Percentiles rank a stretch among this genome's conserved stretches.
phyloP scores from a whole-genome alignment of 345 rosid species.

The Geranium brycei region DNA sequence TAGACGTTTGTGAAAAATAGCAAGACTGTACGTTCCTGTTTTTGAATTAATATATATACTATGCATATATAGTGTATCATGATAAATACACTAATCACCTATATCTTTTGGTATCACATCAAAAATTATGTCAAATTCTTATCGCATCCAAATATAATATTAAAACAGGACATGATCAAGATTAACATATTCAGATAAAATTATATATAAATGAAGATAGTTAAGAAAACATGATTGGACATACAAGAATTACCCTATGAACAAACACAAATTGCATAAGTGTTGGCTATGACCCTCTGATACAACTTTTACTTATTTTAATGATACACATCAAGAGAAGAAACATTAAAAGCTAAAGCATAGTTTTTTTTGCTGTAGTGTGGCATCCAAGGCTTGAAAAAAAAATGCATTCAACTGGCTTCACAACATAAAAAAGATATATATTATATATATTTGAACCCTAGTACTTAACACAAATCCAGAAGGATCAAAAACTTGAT shows the following conservation, averaged over 20 bases:
- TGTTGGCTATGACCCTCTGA: neutral
- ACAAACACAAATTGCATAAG: neutral
- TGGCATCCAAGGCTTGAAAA: conserved; percentile 25
- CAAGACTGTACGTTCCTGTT: no score
- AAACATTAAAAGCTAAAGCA: neutral
- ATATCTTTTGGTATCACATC: no score
- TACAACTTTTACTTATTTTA: neutral
- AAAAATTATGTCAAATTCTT: no score
- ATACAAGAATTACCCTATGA: neutral
- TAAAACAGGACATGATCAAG: no score
- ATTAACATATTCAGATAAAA: no score
- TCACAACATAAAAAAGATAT: neutral
- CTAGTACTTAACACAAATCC: conserved; percentile 8
- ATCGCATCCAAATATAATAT: no score
- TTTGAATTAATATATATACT: no score
- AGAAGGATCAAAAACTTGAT: conserved; percentile 12
- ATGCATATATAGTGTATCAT: no score
- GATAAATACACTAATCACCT: no score
- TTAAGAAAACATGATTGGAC: no score
- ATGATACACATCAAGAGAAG: neutral
- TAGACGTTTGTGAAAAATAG: no score
- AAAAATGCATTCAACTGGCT: neutral
- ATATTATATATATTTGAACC: neutral
- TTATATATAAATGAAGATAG: no score
- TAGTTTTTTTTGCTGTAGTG: conserved; percentile 11